Conservation (phyloP, 2,329 filamentous ascomycete species). For the Domatiomyces catenatus region DNA sequence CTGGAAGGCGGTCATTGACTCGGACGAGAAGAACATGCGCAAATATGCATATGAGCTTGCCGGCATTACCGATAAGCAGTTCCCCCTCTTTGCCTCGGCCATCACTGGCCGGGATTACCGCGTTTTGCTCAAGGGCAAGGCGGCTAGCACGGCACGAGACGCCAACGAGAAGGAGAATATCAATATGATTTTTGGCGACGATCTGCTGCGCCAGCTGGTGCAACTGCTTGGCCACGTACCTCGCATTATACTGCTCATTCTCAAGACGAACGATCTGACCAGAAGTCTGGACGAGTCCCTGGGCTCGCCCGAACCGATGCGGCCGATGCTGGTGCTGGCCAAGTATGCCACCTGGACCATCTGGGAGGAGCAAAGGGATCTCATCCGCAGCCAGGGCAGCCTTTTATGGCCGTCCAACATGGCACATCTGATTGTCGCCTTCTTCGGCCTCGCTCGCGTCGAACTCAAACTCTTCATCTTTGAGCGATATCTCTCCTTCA, state of each 20-base stretch:
- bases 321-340: constrained; percentile 50
- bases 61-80: constrained; percentile 74
- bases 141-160: constrained; percentile 40
- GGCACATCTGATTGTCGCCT: constrained; percentile 35
- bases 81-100: constrained; percentile 85
- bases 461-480: constrained; percentile 44
- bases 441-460: constrained; percentile 38
- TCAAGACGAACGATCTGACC: constrained; percentile 96
- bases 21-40: constrained; percentile 72
- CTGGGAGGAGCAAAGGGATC: constrained; percentile 45
- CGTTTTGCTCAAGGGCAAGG: constrained; percentile 48
- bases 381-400: constrained; percentile 32
- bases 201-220: constrained; percentile 75
- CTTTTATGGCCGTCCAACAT: constrained; percentile 39
- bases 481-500: constrained; percentile 39
- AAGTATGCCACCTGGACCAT: constrained; percentile 48
- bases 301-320: constrained; percentile 41
- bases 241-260: constrained; percentile 77
- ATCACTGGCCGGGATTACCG: constrained; percentile 89
- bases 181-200: constrained; percentile 67
- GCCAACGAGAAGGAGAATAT: constrained; percentile 74
- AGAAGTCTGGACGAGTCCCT: constrained; percentile 78
- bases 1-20: constrained; percentile 90
- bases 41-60: constrained; percentile 79
- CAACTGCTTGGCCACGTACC: constrained; percentile 79